Base-by-base conservation (phyloP, 1,139 yeast genomes). In the Suhomyces bolitotheri region DNA sequence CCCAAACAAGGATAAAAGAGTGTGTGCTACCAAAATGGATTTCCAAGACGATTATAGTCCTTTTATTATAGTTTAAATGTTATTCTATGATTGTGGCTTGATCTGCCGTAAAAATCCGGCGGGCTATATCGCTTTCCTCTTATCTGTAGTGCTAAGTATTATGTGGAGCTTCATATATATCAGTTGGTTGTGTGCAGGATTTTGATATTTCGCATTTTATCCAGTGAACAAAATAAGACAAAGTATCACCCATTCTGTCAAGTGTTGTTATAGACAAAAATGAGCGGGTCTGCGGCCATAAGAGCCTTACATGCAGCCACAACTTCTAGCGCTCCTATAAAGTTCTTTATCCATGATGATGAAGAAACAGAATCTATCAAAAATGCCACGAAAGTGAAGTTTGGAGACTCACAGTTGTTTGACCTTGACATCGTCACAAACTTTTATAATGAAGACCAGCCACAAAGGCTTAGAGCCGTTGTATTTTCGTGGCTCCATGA, bases 401-500 rank as follows among this genome's bases (percentile, higher is more conserved):
- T 71, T 27, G 71, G 64, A 17, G 45, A 40, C 26, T 44, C 47
- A 29, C 49, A 45, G 4, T 32, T 41, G 12, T 63, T 42, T 43
- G 56, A 55, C 38, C 53, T 84, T 31, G 67, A 72, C 48, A 57
- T 60, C 10, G 44, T 46, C n/a, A 83, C 95, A 3, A 73, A 75
- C 39, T 83, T 84, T 50, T 64, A 65, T 41, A 69, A 76, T 33
- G 82, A 80, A 33, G 78, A 66, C 29, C 60, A 56, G 11, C 60
- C 64, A 13, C 71, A 82, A 33, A 65, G 73, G n/a, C 63, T 86
- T 39, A 66, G 78, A 44, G 78, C 84, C 1, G 81, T 87, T 4
- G 73, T 80, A 24, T 88, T 88, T 54, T 85, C 95, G 47, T 92
- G 96, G 94, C 46, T 82, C 21, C 78, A 80, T 46, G 81, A 77